phyloP scores from a whole-genome alignment of 163 green algal genomes.

The Scenedesmus sp. region DNA sequence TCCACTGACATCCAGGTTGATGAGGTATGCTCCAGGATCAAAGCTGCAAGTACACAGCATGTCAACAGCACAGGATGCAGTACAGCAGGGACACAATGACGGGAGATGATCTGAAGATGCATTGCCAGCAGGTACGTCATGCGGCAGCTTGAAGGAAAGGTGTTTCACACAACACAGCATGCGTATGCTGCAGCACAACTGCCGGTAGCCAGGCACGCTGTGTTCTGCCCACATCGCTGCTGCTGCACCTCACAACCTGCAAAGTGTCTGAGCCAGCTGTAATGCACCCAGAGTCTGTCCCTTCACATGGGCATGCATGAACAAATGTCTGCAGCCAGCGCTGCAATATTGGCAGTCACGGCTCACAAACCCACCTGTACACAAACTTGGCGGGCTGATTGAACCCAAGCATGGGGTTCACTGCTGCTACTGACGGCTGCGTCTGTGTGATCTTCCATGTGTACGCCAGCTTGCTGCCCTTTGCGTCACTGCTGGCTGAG shows the following conservation, averaged over 20 bases:
- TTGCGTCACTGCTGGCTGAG: background rate
- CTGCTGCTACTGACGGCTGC: conserved; percentile 3
- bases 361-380: background rate
- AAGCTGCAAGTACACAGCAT: conserved; percentile 6
- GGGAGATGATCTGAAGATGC: background rate
- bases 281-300: background rate
- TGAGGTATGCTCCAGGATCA: conserved; percentile 19
- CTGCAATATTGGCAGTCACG: background rate
- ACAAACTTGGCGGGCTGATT: conserved; percentile 19
- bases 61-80: background rate
- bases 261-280: too few species aligned
- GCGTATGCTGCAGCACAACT: background rate
- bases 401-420: conserved; percentile 2
- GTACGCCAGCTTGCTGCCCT: conserved; percentile 20
- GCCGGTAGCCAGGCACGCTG: too few species aligned
- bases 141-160: background rate
- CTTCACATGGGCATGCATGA: background rate
- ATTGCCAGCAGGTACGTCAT: background rate
- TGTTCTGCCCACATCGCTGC: too few species aligned
- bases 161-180: too few species aligned
- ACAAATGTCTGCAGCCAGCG: background rate
- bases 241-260: too few species aligned
- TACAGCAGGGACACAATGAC: background rate
- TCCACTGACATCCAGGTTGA: conserved; percentile 20
- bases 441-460: conserved; percentile 43